Evolutionary conservation across 108 stramenopile species (phyloP).

Genomic region (Nitzschia sp.): DNA sequence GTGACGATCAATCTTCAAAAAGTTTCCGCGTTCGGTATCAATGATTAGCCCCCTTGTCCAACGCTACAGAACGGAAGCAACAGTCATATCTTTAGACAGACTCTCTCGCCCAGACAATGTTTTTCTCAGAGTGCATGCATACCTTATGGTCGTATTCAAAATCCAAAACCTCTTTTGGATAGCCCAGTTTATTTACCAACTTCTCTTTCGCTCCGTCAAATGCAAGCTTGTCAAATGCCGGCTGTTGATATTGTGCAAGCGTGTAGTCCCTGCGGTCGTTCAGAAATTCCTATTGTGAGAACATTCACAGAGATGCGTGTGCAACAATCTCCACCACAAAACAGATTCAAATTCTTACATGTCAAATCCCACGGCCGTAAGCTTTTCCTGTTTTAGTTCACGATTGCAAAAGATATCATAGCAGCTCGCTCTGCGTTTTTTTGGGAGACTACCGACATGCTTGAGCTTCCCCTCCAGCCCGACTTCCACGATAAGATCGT

Average conservation of each 20-base stretch:
- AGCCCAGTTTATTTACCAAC: constrained; percentile 79
- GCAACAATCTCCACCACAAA: neutral
- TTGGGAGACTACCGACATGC: constrained; percentile 39
- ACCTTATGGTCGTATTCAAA: constrained; percentile 85
- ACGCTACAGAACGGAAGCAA: constrained; percentile 11
- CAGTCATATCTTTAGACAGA: neutral
- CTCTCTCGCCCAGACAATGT: neutral
- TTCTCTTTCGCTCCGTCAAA: constrained; percentile 95
- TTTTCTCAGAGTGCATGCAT: neutral
- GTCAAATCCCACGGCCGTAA: constrained; percentile 92
- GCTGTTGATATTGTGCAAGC: constrained; percentile 89
- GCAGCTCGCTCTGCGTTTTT: constrained; percentile 46
- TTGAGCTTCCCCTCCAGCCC: constrained; percentile 42
- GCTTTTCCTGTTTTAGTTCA: constrained; percentile 80
- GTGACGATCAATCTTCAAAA: constrained; percentile 94
- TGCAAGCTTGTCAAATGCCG: constrained; percentile 90
- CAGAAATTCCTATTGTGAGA: constrained; percentile 6
- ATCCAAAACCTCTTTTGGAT: constrained; percentile 76
- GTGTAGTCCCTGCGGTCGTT: too few species aligned
- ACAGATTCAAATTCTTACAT: constrained; percentile 61
- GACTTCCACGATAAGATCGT: constrained; percentile 22
- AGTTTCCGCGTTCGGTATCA: constrained; percentile 93
- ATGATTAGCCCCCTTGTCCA: constrained; percentile 93
- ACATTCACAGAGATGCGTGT: neutral
- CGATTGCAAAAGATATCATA: constrained; percentile 92